These are phyloP conservation scores for Vitis rotundifolia DNA, from an alignment of 164 flowering plant species.

Conservation along the genomic window DNA sequence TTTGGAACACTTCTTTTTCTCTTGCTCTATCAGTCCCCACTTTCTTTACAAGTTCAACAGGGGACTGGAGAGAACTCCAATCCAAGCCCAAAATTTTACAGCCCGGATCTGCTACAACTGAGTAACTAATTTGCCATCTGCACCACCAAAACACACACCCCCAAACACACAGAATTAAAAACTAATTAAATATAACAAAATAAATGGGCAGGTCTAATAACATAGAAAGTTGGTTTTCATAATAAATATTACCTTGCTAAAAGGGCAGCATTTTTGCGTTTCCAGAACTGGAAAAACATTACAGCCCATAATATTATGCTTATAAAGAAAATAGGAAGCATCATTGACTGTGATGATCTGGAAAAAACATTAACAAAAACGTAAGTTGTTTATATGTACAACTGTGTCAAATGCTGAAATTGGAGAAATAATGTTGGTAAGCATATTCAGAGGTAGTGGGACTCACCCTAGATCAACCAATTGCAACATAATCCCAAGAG, in stretches of 20 bases:
- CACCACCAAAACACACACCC: conserved; percentile 5
- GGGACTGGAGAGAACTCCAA: conserved; percentile 36
- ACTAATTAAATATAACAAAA: not conserved
- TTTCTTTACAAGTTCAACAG: conserved; percentile 43
- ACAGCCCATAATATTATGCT: conserved; percentile 78
- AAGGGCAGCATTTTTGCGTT: conserved; percentile 86
- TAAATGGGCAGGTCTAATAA: not conserved
- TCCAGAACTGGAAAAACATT: conserved; percentile 92
- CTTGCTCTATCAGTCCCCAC: conserved; percentile 39
- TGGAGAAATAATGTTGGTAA: not conserved
- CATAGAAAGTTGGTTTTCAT: not conserved
- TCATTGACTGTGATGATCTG: conserved; percentile 70
- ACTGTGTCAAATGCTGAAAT: not conserved
- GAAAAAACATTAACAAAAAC: conserved; percentile 8
- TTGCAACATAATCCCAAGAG: conserved; percentile 61
- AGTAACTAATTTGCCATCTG: conserved; percentile 70
- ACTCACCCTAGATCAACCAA: conserved; percentile 77
- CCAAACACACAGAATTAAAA: not conserved
- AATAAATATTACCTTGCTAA: conserved; percentile 59
- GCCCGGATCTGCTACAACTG: conserved; percentile 42
- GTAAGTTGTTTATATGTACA: not conserved
- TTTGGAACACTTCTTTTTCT: conserved; percentile 65
- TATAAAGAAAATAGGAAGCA: conserved; percentile 76
- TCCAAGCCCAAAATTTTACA: conserved; percentile 41
- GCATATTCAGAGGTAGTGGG: not conserved